Evolutionary conservation across 192 early-diverging fungal species (phyloP).

Genomic region (Borealophlyctis nickersoniae): DNA sequence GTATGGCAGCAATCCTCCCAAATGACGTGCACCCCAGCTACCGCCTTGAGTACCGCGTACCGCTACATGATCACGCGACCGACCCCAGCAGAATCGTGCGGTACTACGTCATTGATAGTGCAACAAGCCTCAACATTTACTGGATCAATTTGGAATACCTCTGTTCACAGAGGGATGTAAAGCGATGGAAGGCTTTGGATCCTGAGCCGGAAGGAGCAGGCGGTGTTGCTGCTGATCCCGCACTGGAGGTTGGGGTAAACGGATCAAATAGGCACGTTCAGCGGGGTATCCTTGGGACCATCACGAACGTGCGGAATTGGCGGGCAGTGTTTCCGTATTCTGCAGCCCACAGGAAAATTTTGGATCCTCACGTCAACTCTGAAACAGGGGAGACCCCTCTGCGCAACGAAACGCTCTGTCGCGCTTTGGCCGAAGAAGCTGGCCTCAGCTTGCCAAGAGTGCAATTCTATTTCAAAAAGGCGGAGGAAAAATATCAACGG

Average conservation of each 20-base stretch:
- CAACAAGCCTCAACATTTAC: slow-evolving; percentile 15
- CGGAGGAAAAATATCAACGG: slow-evolving; percentile 30
- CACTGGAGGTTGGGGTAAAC: no score
- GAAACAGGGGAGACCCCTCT: slow-evolving; percentile 25
- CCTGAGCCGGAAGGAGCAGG: background rate
- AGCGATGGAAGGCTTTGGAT: background rate
- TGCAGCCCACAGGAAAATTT: slow-evolving; percentile 10
- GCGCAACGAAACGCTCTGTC: slow-evolving; percentile 26
- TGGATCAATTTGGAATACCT: slow-evolving; percentile 38
- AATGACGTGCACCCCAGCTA: slow-evolving; percentile 3
- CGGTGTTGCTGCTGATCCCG: no score
- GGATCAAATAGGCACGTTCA: background rate
- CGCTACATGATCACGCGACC: slow-evolving; percentile 32
- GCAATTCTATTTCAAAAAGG: slow-evolving; percentile 34
- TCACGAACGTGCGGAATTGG: slow-evolving; percentile 34
- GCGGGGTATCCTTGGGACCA: background rate
- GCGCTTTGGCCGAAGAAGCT: slow-evolving; percentile 21
- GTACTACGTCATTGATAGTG: slow-evolving; percentile 13
- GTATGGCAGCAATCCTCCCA: background rate
- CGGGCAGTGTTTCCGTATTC: slow-evolving; percentile 29
- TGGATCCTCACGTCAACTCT: slow-evolving; percentile 35
- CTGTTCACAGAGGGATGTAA: slow-evolving; percentile 10
- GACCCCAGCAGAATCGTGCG: slow-evolving; percentile 8
- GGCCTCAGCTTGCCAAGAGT: slow-evolving; percentile 27
- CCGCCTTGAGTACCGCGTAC: slow-evolving; percentile 8